These are phyloP conservation scores for Schoenoplectus tabernaemontani DNA, from an alignment of 202 grass and related monocot species.

Conservation along the genomic window DNA sequence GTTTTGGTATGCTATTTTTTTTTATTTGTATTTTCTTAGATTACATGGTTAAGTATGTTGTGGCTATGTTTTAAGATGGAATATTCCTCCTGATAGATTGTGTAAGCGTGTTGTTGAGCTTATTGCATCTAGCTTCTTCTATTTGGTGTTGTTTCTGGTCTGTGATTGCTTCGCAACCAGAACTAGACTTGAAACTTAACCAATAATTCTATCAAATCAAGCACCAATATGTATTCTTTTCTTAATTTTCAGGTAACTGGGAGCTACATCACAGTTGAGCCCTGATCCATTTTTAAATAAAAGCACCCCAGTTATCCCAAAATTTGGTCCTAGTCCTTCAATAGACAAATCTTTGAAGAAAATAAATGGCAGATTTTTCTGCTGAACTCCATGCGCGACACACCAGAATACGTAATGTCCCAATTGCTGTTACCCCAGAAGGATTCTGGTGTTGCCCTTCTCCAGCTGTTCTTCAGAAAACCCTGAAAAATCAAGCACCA, in stretches of 20 bases:
- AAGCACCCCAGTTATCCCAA: background rate
- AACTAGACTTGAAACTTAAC: background rate
- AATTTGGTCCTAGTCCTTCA: background rate
- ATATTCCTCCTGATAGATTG: background rate
- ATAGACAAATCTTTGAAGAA: background rate
- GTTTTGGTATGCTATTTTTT: conserved; percentile 1
- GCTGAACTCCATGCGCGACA: conserved; percentile 41
- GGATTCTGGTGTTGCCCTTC: conserved; percentile 93
- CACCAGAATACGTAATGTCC: conserved; percentile 62
- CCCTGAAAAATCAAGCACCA: conserved; percentile 49
- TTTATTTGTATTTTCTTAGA: background rate
- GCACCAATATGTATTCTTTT: background rate
- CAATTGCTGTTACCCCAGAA: conserved; percentile 70
- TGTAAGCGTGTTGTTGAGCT: background rate
- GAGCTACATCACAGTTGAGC: background rate
- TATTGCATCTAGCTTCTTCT: background rate
- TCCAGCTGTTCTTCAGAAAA: conserved; percentile 55
- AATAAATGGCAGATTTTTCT: conserved; percentile 68
- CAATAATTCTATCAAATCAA: background rate
- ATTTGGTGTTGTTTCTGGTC: conserved; percentile 7
- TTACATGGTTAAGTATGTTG: background rate
- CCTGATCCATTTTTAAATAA: background rate
- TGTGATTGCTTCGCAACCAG: background rate
- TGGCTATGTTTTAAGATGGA: background rate
- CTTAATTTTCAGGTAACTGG: conserved; percentile 9